Evolutionary conservation across 306 rosid genomes (phyloP).

Genomic region (Erythrophleum fordii): DNA sequence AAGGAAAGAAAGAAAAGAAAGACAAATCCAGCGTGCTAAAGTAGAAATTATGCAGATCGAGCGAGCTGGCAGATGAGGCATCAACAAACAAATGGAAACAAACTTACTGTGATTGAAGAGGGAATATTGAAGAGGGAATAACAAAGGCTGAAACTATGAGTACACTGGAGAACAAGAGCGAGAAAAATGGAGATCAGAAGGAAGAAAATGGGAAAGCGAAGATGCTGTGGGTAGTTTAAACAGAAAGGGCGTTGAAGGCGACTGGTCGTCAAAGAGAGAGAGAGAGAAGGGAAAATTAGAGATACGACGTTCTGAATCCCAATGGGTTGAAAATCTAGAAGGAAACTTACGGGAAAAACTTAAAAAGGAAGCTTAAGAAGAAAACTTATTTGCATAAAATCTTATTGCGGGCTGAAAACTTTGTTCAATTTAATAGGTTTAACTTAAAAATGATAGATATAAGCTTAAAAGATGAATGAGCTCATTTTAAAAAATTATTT

Average conservation of each 20-base stretch:
- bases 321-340: not conserved
- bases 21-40: not conserved
- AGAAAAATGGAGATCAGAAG: not conserved
- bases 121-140: not conserved
- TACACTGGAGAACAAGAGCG: not conserved
- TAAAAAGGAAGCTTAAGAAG: not conserved
- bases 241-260: not conserved
- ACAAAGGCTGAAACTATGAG: not conserved
- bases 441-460: no score
- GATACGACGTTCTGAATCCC: not conserved
- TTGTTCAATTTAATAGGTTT: no score
- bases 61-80: not conserved
- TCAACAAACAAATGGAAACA: slow-evolving; percentile 11
- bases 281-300: not conserved
- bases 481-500: no score
- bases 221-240: not conserved
- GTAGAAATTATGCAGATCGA: not conserved
- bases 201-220: not conserved
- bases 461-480: no score
- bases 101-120: slow-evolving; percentile 12
- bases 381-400: not conserved
- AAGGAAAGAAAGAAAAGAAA: not conserved
- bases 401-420: no score
- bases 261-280: not conserved
- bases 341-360: not conserved